Percentiles rank a stretch among this genome's conserved stretches.
These are phyloP conservation scores for Cyclotella choctawhatcheeana DNA, from an alignment of 108 stramenopile genomes.

Conservation along the genomic window DNA sequence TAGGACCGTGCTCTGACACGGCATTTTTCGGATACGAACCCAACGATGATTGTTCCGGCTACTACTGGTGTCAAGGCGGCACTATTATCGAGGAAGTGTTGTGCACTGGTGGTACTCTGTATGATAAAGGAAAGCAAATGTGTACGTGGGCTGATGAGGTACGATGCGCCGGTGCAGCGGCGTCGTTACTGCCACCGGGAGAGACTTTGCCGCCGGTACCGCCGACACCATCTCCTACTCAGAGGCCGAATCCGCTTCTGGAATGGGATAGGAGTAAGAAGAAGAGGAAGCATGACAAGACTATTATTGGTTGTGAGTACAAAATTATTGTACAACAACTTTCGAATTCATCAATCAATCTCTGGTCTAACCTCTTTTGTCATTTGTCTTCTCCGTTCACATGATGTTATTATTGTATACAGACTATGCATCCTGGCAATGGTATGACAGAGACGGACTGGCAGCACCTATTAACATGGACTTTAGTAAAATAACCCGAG, in stretches of 20 bases:
- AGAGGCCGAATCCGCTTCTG: slow-evolving; percentile 1
- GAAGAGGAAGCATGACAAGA: slow-evolving; percentile 4
- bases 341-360: too few relatives aligned
- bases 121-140: slow-evolving; percentile 7
- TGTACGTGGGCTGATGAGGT: slow-evolving; percentile 35
- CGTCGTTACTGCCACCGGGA: neutral
- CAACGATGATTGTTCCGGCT: slow-evolving; percentile 26
- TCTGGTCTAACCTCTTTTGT: too few relatives aligned
- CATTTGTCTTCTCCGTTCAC: neutral
- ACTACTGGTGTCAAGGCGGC: slow-evolving; percentile 15
- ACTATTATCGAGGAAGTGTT: neutral
- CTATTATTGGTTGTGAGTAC: too few relatives aligned
- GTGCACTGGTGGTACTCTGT: slow-evolving; percentile 17
- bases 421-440: slow-evolving; percentile 30
- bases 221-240: slow-evolving; percentile 10
- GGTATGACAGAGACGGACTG: slow-evolving; percentile 37
- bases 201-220: slow-evolving; percentile 12
- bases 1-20: slow-evolving; percentile 5
- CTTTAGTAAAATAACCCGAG: slow-evolving; percentile 33
- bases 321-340: too few relatives aligned
- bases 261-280: slow-evolving; percentile 5
- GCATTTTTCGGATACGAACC: slow-evolving; percentile 17
- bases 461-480: slow-evolving; percentile 42
- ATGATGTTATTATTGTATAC: neutral
- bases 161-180: neutral